Base-by-base conservation (phyloP, 2,329 filamentous ascomycete species). In the Hymenoscyphus fructigenus region DNA sequence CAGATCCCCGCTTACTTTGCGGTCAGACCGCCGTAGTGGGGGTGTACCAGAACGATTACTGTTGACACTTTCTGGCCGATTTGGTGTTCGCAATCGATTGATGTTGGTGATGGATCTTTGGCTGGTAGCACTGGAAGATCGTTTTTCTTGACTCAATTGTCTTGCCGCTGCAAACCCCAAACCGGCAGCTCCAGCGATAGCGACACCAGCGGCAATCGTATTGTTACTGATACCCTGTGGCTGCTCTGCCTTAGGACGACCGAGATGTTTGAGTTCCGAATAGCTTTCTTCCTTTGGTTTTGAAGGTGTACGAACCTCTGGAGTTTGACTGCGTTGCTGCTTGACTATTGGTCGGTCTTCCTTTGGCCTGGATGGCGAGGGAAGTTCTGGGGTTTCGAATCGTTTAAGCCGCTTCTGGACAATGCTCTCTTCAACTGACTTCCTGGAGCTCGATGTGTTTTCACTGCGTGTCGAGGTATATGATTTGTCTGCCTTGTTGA, bases 1-100 rank as follows among this genome's bases (percentile, higher is more conserved):
- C 73, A 96, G 83, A 82, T 96, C 91, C 78, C 90, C 89, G 83
- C 91, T 93, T 77, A 88, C 75, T 76, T 82, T 84, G 59, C 84
- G 81, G 71, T 89, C 87, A 68, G 85, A 84, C 68, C 91, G 86
- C 73, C 92, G 85, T 67, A 95, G 84, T 58, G 90, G 88, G 68
- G 89, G 90, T 66, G 88, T 90, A 68, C 81, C 76, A 75, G 76
- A 85, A 68, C 82, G 80, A 66, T 83, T 81, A n/a, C 83, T 88
- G 69, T 80, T 74, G 67, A 82, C 77, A 76, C 88, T 91, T 69
- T 89, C 85, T 76, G 90, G 85, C 75, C 88, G 83, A 64, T 74
- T 72, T 47, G 74, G 74, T 9, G 74, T 76, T 55, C 72, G 71
- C 50, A 76, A 62, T 20, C 74, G 71, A 66, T 72, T 74, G 41